Conservation (phyloP, 768 basidiomycete genomes). For the Mycena vulgaris region DNA sequence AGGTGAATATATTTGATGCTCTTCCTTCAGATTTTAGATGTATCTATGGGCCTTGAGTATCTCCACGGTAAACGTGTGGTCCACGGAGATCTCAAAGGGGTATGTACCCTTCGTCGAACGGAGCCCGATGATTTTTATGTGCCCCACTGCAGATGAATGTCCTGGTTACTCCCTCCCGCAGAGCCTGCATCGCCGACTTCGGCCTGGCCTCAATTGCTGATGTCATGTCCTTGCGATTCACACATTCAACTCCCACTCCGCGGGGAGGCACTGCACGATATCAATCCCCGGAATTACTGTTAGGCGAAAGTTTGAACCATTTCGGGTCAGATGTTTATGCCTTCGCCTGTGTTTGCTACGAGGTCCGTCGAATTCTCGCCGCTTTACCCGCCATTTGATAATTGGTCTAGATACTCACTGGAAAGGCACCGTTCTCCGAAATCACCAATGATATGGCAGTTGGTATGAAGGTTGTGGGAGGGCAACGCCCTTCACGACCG, state of each 20-base stretch:
- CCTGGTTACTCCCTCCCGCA: too few relatives aligned
- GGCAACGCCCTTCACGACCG: conserved; percentile 2
- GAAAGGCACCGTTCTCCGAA: conserved; percentile 5
- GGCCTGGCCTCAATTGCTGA: conserved; percentile 23
- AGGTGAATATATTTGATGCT: background rate
- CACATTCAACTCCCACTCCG: conserved; percentile 3
- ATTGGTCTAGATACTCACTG: background rate
- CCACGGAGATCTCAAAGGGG: too few relatives aligned
- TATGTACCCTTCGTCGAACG: too few relatives aligned
- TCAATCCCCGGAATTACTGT: conserved; percentile 16
- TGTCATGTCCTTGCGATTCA: conserved; percentile 6
- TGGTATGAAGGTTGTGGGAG: background rate
- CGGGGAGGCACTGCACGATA: conserved; percentile 9
- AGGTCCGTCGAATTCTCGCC: background rate
- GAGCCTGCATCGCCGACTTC: too few relatives aligned
- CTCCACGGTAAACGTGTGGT: conserved; percentile 23
- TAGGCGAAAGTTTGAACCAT: background rate
- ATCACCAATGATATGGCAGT: background rate
- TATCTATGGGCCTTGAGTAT: conserved; percentile 8
- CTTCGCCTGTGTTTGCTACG: too few relatives aligned
- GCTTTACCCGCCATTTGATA: too few relatives aligned
- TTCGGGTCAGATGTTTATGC: too few relatives aligned
- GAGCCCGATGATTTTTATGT: too few relatives aligned
- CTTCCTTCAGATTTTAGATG: conserved; percentile 4
- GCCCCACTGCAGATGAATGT: conserved; percentile 29